Percentiles rank a stretch among this genome's conserved stretches.
These are phyloP conservation scores for Penicillium coprophilum DNA, from an alignment of 495 filamentous ascomycete genomes.

Conservation along the genomic window DNA sequence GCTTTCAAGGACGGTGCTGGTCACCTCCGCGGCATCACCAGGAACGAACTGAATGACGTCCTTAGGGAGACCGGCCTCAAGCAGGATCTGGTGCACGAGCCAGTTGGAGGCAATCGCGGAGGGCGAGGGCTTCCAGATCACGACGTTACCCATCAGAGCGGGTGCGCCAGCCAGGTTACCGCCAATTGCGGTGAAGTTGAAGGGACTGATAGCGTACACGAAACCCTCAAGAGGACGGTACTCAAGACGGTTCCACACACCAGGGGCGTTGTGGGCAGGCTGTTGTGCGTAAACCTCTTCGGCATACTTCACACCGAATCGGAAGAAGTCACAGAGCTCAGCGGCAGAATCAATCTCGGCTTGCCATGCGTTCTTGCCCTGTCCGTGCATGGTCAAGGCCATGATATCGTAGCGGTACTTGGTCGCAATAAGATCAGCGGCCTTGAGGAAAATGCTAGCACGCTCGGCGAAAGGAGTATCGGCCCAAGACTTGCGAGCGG, in stretches of 20 bases:
- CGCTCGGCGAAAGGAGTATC: constrained; percentile 79
- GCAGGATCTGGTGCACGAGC: constrained; percentile 76
- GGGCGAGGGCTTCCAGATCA: constrained; percentile 85
- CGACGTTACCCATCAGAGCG: constrained; percentile 81
- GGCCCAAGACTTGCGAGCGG: constrained; percentile 80
- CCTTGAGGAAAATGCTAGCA: constrained; percentile 92
- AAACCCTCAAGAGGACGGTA: constrained; percentile 84
- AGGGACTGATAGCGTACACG: constrained; percentile 81
- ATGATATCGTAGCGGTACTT: constrained; percentile 94
- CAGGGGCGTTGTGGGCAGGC: constrained; percentile 70
- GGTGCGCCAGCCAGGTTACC: constrained; percentile 75
- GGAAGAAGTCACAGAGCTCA: constrained; percentile 86
- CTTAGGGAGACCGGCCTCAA: constrained; percentile 77
- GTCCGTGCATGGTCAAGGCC: constrained; percentile 89
- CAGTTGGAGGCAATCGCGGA: constrained; percentile 74
- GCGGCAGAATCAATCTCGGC: constrained; percentile 95
- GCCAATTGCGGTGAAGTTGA: constrained; percentile 88
- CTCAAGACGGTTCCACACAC: constrained; percentile 81
- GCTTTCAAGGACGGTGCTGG: constrained; percentile 66
- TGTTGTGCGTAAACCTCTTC: constrained; percentile 86
- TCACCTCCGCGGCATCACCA: constrained; percentile 75
- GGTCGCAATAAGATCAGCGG: constrained; percentile 79
- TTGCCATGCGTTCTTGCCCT: constrained; percentile 96
- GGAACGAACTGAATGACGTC: constrained; percentile 84
- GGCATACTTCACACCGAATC: constrained; percentile 82